A percentile compares a stretch with the other conserved stretches of the same genome.
These are phyloP conservation scores for Penicillium sp. DNA, from an alignment of 2,329 filamentous ascomycete species.

Conservation along the genomic window DNA sequence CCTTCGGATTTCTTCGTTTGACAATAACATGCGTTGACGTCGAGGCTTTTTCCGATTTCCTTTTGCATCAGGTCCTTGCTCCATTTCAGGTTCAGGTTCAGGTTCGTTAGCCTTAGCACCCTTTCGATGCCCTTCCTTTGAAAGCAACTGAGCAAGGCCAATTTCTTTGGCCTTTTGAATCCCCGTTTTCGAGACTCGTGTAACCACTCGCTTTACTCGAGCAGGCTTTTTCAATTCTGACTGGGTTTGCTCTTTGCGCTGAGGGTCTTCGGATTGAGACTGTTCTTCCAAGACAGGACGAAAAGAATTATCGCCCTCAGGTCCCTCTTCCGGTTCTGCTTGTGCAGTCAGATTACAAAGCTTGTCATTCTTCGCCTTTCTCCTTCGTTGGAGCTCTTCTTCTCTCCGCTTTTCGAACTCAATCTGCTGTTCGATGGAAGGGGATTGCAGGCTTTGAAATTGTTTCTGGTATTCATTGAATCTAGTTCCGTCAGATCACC, in stretches of 20 bases:
- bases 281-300: not conserved
- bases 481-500: not conserved
- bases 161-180: not conserved
- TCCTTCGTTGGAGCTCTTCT: not conserved
- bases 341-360: not conserved
- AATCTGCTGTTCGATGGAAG: not conserved
- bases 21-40: not conserved
- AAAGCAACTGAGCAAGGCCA: not conserved
- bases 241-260: not conserved
- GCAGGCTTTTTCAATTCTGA: not conserved
- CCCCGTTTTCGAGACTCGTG: not conserved
- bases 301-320: not conserved
- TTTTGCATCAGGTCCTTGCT: not conserved
- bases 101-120: not conserved
- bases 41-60: not conserved
- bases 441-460: not conserved
- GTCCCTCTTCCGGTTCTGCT: not conserved
- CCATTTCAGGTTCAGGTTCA: not conserved
- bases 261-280: not conserved
- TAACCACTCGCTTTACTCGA: not conserved
- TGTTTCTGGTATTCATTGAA: not conserved
- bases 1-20: not conserved
- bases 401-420: not conserved
- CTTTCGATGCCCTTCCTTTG: not conserved
- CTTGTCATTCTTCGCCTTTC: not conserved